phyloP scores from a whole-genome alignment of 108 stramenopile species.

The Hondaea fermentalgiana region DNA sequence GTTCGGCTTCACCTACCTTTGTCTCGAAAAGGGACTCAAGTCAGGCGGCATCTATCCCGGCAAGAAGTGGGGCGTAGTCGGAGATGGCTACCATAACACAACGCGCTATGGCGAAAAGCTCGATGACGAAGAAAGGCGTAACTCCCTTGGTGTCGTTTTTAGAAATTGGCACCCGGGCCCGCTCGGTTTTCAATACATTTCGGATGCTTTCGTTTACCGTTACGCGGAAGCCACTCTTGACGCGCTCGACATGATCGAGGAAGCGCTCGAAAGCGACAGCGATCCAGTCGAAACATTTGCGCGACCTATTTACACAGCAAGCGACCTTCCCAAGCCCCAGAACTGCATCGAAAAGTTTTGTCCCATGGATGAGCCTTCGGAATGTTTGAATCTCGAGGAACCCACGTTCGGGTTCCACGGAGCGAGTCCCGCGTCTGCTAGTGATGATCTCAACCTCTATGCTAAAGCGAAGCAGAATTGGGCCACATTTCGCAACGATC shows the following conservation, averaged over 20 bases:
- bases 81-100: constrained; percentile 52
- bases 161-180: constrained; percentile 57
- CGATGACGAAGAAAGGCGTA: constrained; percentile 30
- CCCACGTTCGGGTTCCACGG: constrained; percentile 38
- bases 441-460: constrained; percentile 23
- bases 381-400: constrained; percentile 44
- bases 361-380: constrained; percentile 36
- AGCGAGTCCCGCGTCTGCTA: background rate
- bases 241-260: constrained; percentile 46
- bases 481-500: constrained; percentile 34
- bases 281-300: constrained; percentile 42
- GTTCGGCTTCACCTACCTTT: constrained; percentile 46
- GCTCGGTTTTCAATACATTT: constrained; percentile 44
- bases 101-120: constrained; percentile 44
- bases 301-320: constrained; percentile 27
- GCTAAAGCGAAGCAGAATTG: constrained; percentile 24
- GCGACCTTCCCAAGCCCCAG: constrained; percentile 27
- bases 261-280: constrained; percentile 33
- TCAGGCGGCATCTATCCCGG: constrained; percentile 48
- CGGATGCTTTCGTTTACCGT: constrained; percentile 51
- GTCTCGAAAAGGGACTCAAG: constrained; percentile 43
- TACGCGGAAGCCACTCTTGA: constrained; percentile 33
- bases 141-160: constrained; percentile 43
- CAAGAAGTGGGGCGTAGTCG: constrained; percentile 35
- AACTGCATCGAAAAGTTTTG: constrained; percentile 41